Evolutionary conservation across 2,329 filamentous ascomycete species (phyloP).

Genomic region (Trichoderma cornu-damae): DNA sequence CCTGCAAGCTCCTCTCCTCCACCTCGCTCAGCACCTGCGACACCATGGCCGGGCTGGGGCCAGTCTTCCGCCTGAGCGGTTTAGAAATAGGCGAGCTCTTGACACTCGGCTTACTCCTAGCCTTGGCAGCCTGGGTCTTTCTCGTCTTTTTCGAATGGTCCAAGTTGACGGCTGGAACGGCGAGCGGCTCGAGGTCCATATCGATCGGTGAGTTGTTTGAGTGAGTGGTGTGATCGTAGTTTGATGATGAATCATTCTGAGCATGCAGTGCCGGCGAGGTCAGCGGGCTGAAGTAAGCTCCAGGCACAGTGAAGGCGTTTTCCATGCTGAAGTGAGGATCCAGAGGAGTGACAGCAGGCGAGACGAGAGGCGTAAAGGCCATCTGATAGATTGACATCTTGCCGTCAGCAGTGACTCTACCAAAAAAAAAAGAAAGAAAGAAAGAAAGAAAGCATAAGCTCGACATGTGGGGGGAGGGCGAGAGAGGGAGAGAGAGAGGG

Average conservation of each 20-base stretch:
- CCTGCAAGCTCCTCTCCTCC: constrained; percentile 36
- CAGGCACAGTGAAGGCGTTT: constrained; percentile 56
- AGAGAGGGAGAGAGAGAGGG: no score
- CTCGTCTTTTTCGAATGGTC: constrained; percentile 49
- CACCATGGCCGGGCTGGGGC: constrained; percentile 51
- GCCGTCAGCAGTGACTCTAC: not conserved
- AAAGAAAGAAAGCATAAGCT: no score
- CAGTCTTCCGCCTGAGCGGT: constrained; percentile 51
- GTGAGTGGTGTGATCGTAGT: constrained; percentile 43
- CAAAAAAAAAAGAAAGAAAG: not conserved
- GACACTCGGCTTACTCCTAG: constrained; percentile 49
- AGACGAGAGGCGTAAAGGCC: constrained; percentile 75
- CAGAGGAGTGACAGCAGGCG: constrained; percentile 76
- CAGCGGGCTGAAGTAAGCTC: constrained; percentile 75
- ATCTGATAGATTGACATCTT: constrained; percentile 45
- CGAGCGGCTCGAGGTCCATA: constrained; percentile 48
- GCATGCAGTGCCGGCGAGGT: constrained; percentile 76
- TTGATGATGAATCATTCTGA: constrained; percentile 51
- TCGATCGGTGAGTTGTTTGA: constrained; percentile 53
- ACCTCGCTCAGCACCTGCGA: constrained; percentile 53
- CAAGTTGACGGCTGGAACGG: constrained; percentile 38
- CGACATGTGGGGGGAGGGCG: no score
- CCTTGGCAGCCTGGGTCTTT: constrained; percentile 49
- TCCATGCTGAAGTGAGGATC: constrained; percentile 64
- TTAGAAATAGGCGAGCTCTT: constrained; percentile 71